Evolutionary conservation across 2,329 filamentous ascomycete genomes (phyloP).

Genomic region (Coleophoma cylindrospora): DNA sequence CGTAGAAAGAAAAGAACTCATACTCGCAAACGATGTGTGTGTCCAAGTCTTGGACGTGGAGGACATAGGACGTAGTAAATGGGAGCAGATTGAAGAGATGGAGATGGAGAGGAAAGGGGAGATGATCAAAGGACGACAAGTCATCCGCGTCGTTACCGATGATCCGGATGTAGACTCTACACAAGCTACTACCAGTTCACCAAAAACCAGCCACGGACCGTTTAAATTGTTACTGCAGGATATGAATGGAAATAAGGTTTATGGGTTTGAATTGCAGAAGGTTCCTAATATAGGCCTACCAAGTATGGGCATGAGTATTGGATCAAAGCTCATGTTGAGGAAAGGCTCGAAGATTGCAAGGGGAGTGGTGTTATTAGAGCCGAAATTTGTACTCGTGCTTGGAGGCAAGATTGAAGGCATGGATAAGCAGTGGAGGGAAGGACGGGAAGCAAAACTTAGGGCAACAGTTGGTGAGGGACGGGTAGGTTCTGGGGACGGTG

Average conservation of each 20-base stretch:
- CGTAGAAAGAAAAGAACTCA: slow-evolving; percentile 46
- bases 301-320: slow-evolving; percentile 62
- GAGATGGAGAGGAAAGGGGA: slow-evolving; percentile 71
- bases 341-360: slow-evolving; percentile 64
- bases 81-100: slow-evolving; percentile 82
- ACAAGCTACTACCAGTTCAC: slow-evolving; percentile 12
- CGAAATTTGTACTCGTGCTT: slow-evolving; percentile 62
- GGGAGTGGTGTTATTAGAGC: slow-evolving; percentile 74
- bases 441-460: slow-evolving; percentile 64
- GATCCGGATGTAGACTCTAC: slow-evolving; percentile 25
- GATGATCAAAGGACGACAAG: slow-evolving; percentile 69
- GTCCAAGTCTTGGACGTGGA: slow-evolving; percentile 85
- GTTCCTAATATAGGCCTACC: slow-evolving; percentile 55
- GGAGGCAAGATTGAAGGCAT: slow-evolving; percentile 82
- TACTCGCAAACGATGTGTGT: slow-evolving; percentile 56
- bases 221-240: slow-evolving; percentile 85
- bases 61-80: slow-evolving; percentile 73
- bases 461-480: slow-evolving; percentile 41
- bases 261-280: slow-evolving; percentile 65
- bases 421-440: slow-evolving; percentile 73
- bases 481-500: not conserved
- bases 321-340: slow-evolving; percentile 73
- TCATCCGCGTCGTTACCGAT: slow-evolving; percentile 66
- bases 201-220: slow-evolving; percentile 36
- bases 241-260: slow-evolving; percentile 60